phyloP scores from a whole-genome alignment of 75 land plant species.

The Pinus taeda region DNA sequence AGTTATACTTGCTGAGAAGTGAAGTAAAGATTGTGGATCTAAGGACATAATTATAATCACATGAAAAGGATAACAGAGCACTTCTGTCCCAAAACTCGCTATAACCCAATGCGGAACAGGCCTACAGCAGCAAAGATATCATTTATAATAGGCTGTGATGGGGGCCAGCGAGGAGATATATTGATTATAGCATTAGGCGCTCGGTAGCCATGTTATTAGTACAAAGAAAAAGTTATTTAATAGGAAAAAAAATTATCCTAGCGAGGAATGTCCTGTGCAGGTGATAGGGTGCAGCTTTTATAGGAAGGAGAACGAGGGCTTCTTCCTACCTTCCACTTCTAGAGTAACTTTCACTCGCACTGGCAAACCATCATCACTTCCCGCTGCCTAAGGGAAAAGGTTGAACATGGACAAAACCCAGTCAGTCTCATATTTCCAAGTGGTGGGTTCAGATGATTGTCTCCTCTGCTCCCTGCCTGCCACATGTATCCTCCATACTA shows the following conservation, averaged over 20 bases:
- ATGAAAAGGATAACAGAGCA: conserved; percentile 3
- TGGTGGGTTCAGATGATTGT: conserved; percentile 7
- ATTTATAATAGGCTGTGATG: neutral
- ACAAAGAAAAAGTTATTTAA: conserved; percentile 6
- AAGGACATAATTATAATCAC: conserved; percentile 5
- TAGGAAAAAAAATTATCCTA: neutral
- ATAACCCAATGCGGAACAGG: conserved; percentile 1
- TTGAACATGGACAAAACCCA: conserved; percentile 3
- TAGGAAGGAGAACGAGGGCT: neutral
- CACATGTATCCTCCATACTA: conserved; percentile 6
- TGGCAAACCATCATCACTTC: neutral
- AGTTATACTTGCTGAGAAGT: conserved; percentile 7
- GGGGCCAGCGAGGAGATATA: neutral
- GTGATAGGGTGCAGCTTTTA: neutral
- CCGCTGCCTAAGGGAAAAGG: neutral
- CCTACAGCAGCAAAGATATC: conserved; percentile 1
- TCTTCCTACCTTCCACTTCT: conserved; percentile 3
- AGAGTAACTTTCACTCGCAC: neutral
- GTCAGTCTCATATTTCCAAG: neutral
- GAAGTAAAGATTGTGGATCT: conserved; percentile 10
- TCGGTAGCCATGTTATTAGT: conserved; percentile 5
- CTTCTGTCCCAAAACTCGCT: neutral
- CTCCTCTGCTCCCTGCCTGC: neutral
- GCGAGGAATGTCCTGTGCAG: conserved; percentile 2
- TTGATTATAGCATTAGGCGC: conserved; percentile 7